Conservation (phyloP, 148 eudicot species). For the Pharnaceum exiguum region DNA sequence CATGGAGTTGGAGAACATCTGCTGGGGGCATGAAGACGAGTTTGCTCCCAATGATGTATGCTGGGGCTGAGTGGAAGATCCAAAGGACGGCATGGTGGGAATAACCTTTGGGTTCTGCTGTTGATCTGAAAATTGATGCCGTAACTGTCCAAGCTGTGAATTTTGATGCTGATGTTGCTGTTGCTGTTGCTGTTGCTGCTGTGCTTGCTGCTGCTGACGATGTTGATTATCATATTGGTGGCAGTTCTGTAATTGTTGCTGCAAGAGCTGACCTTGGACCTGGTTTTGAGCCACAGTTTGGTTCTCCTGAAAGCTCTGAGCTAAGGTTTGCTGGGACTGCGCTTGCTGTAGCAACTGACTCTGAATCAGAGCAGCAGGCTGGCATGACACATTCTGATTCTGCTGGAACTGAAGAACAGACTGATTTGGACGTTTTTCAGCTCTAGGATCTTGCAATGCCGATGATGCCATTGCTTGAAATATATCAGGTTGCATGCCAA, state of each 20-base stretch:
- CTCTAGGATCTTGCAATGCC: conserved; percentile 51
- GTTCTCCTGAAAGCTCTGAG: conserved; percentile 38
- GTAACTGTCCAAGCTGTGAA: conserved; percentile 29
- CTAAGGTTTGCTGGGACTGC: conserved; percentile 38
- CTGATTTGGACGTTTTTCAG: conserved; percentile 47
- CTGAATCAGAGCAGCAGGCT: conserved; percentile 30
- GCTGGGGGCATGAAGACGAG: conserved; percentile 39
- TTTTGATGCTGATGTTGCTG: conserved; percentile 19
- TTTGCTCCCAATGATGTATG: conserved; percentile 35
- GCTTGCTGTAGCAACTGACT: conserved; percentile 47
- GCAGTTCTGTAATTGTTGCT: conserved; percentile 42
- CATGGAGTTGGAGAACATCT: conserved; percentile 33
- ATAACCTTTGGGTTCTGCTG: conserved; percentile 31
- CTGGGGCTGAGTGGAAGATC: conserved; percentile 40
- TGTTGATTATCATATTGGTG: conserved; percentile 32
- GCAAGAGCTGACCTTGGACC: conserved; percentile 38
- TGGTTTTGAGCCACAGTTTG: conserved; percentile 40
- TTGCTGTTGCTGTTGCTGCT: conserved; percentile 22
- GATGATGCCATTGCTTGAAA: conserved; percentile 70
- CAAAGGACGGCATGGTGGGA: conserved; percentile 41
- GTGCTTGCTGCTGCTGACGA: conserved; percentile 40
- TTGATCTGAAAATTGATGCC: conserved; percentile 35
- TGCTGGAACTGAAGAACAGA: conserved; percentile 57
- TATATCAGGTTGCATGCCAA: conserved; percentile 52
- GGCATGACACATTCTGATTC: conserved; percentile 34